A percentile compares a stretch with the other conserved stretches of the same genome.
These are phyloP conservation scores for Tricholoma hemisulphureum DNA, from an alignment of 768 basidiomycete species.

Conservation along the genomic window DNA sequence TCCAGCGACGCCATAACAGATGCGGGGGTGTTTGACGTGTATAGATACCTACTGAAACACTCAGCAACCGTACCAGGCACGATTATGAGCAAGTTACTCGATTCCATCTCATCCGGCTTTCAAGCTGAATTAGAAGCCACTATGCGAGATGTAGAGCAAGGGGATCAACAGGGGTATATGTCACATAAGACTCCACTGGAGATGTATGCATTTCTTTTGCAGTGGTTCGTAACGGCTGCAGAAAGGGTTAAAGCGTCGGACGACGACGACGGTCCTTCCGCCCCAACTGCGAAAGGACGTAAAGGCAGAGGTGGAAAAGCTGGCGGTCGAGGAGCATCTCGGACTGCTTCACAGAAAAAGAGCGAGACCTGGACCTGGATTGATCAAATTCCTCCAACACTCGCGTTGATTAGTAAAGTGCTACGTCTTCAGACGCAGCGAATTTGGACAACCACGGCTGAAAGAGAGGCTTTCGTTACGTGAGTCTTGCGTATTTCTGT, in stretches of 20 bases:
- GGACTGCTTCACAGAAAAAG: conserved; percentile 43
- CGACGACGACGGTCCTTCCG: conserved; percentile 35
- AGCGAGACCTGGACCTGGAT: conserved; percentile 71
- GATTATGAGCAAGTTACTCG: conserved; percentile 82
- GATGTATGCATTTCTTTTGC: conserved; percentile 88
- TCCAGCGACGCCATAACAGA: conserved; percentile 72
- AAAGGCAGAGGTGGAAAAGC: conserved; percentile 63
- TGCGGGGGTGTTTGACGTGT: conserved; percentile 72
- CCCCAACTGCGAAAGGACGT: conserved; percentile 45
- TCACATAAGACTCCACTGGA: conserved; percentile 77
- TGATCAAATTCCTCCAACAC: conserved; percentile 67
- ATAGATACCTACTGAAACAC: conserved; percentile 79
- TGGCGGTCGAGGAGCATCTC: conserved; percentile 30
- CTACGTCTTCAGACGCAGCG: conserved; percentile 66
- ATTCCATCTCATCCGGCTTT: conserved; percentile 79
- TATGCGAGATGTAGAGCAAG: conserved; percentile 64
- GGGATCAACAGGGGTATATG: conserved; percentile 58
- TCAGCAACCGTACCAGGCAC: conserved; percentile 58
- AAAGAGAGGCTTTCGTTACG: conserved; percentile 85
- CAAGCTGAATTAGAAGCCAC: conserved; percentile 72
- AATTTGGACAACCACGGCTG: conserved; percentile 87
- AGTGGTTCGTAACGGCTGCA: conserved; percentile 83
- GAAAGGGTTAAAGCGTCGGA: conserved; percentile 69
- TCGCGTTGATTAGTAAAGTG: conserved; percentile 71
- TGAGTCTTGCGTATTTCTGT: conserved; percentile 35